A percentile compares a stretch with the other conserved stretches of the same genome.
Conservation (phyloP, 805 yeast genomes). For the Huiozyma naganishii region DNA sequence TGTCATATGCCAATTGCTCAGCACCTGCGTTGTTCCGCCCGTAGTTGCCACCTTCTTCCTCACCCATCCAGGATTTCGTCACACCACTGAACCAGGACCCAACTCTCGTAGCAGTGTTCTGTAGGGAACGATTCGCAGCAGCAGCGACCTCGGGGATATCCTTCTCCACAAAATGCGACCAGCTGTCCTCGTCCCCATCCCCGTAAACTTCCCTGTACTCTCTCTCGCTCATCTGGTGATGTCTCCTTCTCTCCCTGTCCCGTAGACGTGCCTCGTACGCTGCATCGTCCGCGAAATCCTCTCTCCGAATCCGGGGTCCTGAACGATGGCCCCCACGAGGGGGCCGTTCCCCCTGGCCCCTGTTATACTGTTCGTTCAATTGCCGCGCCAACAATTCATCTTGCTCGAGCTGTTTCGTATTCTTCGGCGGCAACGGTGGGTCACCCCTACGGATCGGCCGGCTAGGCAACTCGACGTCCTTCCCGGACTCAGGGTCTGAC, state of each 20-base stretch:
- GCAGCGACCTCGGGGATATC: slow-evolving; percentile 54
- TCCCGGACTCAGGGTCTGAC: slow-evolving; percentile 54
- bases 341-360: slow-evolving; percentile 1
- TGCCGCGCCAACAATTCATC: slow-evolving; percentile 80
- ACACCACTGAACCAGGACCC: slow-evolving; percentile 70
- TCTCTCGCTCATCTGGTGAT: slow-evolving; percentile 6
- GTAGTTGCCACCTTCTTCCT: slow-evolving; percentile 2
- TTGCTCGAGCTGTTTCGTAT: slow-evolving; percentile 39
- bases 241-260: slow-evolving; percentile 18
- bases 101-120: slow-evolving; percentile 67
- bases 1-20: neutral
- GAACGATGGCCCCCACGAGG: slow-evolving; percentile 1
- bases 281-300: slow-evolving; percentile 7
- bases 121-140: slow-evolving; percentile 60
- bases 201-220: slow-evolving; percentile 16
- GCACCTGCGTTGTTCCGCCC: neutral
- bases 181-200: slow-evolving; percentile 37
- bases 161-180: slow-evolving; percentile 47
- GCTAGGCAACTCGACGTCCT: slow-evolving; percentile 40
- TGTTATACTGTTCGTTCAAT: slow-evolving; percentile 55
- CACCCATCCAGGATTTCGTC: slow-evolving; percentile 13
- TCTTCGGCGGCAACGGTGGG: slow-evolving; percentile 19
- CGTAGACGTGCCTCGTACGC: slow-evolving; percentile 22
- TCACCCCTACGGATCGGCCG: slow-evolving; percentile 14
- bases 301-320: slow-evolving; percentile 4